Evolutionary conservation across 2,329 filamentous ascomycete genomes (phyloP).

Genomic region (Myriosclerotinia curreyana): DNA sequence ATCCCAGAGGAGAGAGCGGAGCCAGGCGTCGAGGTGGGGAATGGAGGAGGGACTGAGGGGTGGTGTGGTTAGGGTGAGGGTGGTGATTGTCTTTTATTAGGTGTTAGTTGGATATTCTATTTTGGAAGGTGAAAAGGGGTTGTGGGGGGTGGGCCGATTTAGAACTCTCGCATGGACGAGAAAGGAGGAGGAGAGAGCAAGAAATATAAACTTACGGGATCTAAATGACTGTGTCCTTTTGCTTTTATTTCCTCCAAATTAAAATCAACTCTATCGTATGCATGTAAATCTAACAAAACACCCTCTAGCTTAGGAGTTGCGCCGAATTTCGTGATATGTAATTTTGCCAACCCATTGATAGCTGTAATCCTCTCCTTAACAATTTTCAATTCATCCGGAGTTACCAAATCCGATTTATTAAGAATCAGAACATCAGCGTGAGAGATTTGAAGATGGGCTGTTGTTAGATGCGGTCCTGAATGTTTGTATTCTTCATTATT

Average conservation of each 20-base stretch:
- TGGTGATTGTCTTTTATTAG: slow-evolving; percentile 71
- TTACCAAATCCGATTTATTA: slow-evolving; percentile 89
- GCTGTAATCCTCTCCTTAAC: slow-evolving; percentile 71
- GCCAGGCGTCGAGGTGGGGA: slow-evolving; percentile 37
- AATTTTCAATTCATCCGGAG: slow-evolving; percentile 60
- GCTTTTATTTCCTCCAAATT: slow-evolving; percentile 65
- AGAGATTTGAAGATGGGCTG: slow-evolving; percentile 92
- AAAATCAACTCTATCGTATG: slow-evolving; percentile 82
- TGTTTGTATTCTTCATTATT: slow-evolving; percentile 39
- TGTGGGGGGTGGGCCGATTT: background rate
- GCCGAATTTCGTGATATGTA: slow-evolving; percentile 78
- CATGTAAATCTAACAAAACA: slow-evolving; percentile 83
- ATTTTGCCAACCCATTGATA: slow-evolving; percentile 85
- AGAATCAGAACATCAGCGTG: slow-evolving; percentile 94
- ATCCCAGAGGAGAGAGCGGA: slow-evolving; percentile 26
- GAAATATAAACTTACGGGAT: slow-evolving; percentile 59
- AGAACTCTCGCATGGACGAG: background rate
- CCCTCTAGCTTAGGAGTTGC: slow-evolving; percentile 80
- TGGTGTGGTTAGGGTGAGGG: slow-evolving; percentile 68
- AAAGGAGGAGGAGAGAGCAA: background rate
- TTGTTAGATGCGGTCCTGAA: slow-evolving; percentile 73
- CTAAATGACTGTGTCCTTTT: slow-evolving; percentile 87
- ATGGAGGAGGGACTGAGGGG: slow-evolving; percentile 57
- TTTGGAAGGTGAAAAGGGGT: background rate
- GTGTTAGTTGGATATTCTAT: background rate